A percentile compares a stretch with the other conserved stretches of the same genome.
These are phyloP conservation scores for Cavenderia fasciculata DNA, from an alignment of 78 protist species.

Conservation along the genomic window DNA sequence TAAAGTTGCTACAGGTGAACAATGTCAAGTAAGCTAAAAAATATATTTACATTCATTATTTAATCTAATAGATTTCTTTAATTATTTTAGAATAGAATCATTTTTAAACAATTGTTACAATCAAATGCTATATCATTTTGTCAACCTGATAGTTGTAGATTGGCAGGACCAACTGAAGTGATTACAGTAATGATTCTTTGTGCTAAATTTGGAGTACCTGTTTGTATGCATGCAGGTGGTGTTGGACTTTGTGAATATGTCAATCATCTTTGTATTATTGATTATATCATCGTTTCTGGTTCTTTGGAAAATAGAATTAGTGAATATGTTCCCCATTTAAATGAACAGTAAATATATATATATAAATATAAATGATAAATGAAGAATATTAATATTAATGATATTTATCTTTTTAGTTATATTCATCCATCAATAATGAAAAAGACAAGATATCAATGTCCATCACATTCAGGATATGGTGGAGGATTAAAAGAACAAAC, in stretches of 20 bases:
- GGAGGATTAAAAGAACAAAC: constrained; percentile 29
- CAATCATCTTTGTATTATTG: constrained; percentile 34
- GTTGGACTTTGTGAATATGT: constrained; percentile 81
- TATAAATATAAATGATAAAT: background rate
- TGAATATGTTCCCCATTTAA: constrained; percentile 56
- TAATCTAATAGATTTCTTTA: no score
- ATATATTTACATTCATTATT: no score
- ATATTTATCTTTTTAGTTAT: background rate
- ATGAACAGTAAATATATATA: constrained; percentile 37
- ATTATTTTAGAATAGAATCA: constrained; percentile 43
- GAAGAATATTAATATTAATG: background rate
- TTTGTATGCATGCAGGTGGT: constrained; percentile 83
- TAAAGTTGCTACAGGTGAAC: constrained; percentile 68
- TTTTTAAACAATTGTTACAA: constrained; percentile 75
- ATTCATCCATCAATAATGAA: background rate
- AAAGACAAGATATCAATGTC: constrained; percentile 5
- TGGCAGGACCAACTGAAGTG: constrained; percentile 66
- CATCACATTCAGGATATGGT: constrained; percentile 31
- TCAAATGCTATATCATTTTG: constrained; percentile 3
- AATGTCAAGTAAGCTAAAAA: no score
- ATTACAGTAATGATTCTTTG: constrained; percentile 46
- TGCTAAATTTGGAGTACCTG: constrained; percentile 45
- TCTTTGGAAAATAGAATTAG: constrained; percentile 9
- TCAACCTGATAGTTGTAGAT: constrained; percentile 73
- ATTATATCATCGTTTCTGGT: constrained; percentile 22